A percentile compares a stretch with the other conserved stretches of the same genome.
These are phyloP conservation scores for Coccinonectria pachysandricola DNA, from an alignment of 2,329 filamentous ascomycete genomes.

Conservation along the genomic window DNA sequence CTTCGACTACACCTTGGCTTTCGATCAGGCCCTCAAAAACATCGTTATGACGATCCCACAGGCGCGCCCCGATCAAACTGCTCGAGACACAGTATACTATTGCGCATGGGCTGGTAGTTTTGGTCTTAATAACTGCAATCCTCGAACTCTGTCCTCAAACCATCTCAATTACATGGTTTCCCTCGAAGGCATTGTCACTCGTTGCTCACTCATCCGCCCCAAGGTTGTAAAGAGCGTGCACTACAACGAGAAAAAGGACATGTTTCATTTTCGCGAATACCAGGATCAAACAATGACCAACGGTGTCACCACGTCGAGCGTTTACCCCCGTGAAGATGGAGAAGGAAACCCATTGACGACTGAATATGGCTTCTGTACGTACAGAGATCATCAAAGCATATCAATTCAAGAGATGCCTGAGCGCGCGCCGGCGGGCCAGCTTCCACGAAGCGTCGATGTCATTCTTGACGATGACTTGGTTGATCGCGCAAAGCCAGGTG, in stretches of 20 bases:
- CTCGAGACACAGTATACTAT: conserved; percentile 79
- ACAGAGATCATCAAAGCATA: conserved; percentile 93
- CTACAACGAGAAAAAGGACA: conserved; percentile 78
- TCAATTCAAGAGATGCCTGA: conserved; percentile 99
- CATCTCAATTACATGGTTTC: conserved; percentile 97
- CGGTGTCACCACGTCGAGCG: conserved; percentile 76
- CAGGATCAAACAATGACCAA: conserved; percentile 96
- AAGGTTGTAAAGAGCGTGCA: conserved; percentile 99
- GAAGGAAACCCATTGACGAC: conserved; percentile 86
- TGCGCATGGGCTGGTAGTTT: conserved; percentile 97
- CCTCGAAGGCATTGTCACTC: conserved; percentile 92
- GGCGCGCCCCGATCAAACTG: conserved; percentile 63
- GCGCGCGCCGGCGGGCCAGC: conserved; percentile 84
- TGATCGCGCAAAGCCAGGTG: conserved; percentile 87
- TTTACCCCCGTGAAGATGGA: conserved; percentile 90
- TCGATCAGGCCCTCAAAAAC: conserved; percentile 82
- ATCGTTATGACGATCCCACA: conserved; percentile 73
- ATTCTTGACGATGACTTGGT: conserved; percentile 95
- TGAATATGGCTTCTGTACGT: conserved; percentile 92
- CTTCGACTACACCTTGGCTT: conserved; percentile 80
- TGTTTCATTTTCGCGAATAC: conserved; percentile 85
- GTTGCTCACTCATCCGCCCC: conserved; percentile 87
- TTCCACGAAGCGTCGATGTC: conserved; percentile 91
- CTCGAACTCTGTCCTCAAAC: conserved; percentile 76
- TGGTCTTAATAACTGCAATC: conserved; percentile 89